Conservation (phyloP, 1,284 basidiomycete genomes). For the Sporisorium reilianum region DNA sequence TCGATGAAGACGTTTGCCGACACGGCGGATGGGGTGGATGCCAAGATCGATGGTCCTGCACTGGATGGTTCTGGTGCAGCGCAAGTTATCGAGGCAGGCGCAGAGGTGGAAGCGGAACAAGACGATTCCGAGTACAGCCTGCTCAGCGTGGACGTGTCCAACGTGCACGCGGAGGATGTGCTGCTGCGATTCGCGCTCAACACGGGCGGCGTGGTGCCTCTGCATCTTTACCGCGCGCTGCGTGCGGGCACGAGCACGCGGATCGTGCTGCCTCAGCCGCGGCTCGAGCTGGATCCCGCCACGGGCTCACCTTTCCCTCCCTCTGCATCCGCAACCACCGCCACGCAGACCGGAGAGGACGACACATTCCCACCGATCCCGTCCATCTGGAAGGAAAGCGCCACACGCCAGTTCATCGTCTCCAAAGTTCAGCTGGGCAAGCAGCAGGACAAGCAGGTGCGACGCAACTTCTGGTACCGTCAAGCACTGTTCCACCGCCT, state of each 20-base stretch:
- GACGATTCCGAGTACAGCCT: slow-evolving; percentile 76
- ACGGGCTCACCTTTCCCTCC: slow-evolving; percentile 3
- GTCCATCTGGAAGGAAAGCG: slow-evolving; percentile 72
- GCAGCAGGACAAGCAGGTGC: slow-evolving; percentile 76
- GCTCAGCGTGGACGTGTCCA: slow-evolving; percentile 85
- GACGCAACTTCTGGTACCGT: slow-evolving; percentile 92
- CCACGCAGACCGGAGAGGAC: slow-evolving; percentile 74
- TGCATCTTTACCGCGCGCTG: slow-evolving; percentile 26
- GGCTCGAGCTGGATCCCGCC: slow-evolving; percentile 71
- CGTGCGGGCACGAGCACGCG: slow-evolving; percentile 22
- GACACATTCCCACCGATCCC: slow-evolving; percentile 82
- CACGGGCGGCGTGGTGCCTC: slow-evolving; percentile 56
- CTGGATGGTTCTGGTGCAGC: background rate
- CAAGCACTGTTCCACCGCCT: slow-evolving; percentile 82
- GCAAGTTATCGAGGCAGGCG: background rate
- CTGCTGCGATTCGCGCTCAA: slow-evolving; percentile 81
- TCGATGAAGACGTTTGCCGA: slow-evolving; percentile 17
- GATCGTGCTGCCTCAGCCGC: slow-evolving; percentile 68
- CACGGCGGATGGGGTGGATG: slow-evolving; percentile 61
- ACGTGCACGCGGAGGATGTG: slow-evolving; percentile 86
- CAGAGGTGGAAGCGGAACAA: slow-evolving; percentile 2
- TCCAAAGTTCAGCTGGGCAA: slow-evolving; percentile 77
- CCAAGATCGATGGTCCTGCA: slow-evolving; percentile 31
- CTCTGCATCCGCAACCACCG: slow-evolving; percentile 2
- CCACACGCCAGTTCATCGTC: slow-evolving; percentile 89